Evolutionary conservation across 106 monocot genomes (phyloP).

Genomic region (Dendrobium officinale): DNA sequence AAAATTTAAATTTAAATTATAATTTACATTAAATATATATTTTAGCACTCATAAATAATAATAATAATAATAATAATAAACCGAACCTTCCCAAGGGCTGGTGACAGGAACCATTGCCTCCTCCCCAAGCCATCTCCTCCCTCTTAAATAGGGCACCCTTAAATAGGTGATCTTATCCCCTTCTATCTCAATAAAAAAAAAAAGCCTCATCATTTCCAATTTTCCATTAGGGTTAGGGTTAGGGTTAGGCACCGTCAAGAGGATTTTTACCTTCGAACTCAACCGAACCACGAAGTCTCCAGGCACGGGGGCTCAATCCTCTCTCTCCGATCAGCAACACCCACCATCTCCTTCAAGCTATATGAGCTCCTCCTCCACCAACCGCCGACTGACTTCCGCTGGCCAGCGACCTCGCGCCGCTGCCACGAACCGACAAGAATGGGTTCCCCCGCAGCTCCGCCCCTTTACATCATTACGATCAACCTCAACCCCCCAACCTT

Average conservation of each 20-base stretch:
- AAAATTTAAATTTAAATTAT: too few species aligned
- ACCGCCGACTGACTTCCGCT: not conserved
- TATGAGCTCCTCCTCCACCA: slow-evolving; percentile 15
- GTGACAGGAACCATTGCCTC: not conserved
- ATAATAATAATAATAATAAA: too few species aligned
- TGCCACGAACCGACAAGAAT: slow-evolving; percentile 24
- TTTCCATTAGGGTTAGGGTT: too few species aligned
- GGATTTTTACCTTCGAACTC: not conserved
- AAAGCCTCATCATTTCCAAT: not conserved
- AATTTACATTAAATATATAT: too few species aligned
- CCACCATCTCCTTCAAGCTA: too few species aligned
- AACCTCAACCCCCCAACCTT: slow-evolving; percentile 2
- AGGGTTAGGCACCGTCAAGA: not conserved
- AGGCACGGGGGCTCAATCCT: not conserved
- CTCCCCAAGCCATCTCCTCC: slow-evolving; percentile 1
- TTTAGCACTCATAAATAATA: too few species aligned
- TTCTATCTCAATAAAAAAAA: not conserved
- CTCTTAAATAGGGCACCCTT: too few species aligned
- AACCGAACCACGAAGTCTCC: too few species aligned
- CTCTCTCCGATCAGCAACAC: not conserved
- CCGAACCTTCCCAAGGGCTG: not conserved
- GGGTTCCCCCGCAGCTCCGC: slow-evolving; percentile 43
- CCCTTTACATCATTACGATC: not conserved
- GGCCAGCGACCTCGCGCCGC: slow-evolving; percentile 4
- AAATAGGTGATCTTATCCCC: not conserved